Conservation (phyloP, 371 early-diverging fungal genomes). For the Mortierella polycephala region DNA sequence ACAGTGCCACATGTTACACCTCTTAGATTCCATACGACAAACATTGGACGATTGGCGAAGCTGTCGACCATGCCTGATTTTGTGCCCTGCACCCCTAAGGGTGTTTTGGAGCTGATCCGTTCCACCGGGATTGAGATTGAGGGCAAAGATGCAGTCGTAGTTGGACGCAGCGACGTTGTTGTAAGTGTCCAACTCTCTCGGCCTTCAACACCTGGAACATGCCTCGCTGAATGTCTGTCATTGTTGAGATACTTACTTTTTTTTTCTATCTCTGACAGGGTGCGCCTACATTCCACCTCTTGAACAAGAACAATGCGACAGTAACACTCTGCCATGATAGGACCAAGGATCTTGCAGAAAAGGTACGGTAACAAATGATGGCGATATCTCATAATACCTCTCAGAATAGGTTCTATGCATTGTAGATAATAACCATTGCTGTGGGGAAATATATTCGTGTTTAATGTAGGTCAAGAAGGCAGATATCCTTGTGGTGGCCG, state of each 20-base stretch:
- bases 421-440: background rate
- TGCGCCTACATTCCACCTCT: slow-evolving; percentile 85
- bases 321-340: slow-evolving; percentile 93
- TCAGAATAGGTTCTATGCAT: too few species aligned
- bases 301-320: slow-evolving; percentile 84
- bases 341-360: slow-evolving; percentile 76
- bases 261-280: slow-evolving; percentile 61
- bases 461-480: slow-evolving; percentile 67
- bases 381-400: too few species aligned
- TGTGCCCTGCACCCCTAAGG: slow-evolving; percentile 95
- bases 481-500: slow-evolving; percentile 91
- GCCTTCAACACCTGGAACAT: background rate
- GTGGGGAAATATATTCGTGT: background rate
- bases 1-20: background rate
- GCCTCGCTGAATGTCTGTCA: background rate
- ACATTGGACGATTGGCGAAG: slow-evolving; percentile 92
- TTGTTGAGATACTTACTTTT: background rate
- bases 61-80: slow-evolving; percentile 80
- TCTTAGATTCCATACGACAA: slow-evolving; percentile 83
- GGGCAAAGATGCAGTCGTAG: slow-evolving; percentile 89
- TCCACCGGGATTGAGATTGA: slow-evolving; percentile 73
- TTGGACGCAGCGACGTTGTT: slow-evolving; percentile 95
- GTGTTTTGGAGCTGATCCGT: slow-evolving; percentile 85
- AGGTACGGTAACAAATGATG: slow-evolving; percentile 58
- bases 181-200: slow-evolving; percentile 21